Conservation (phyloP, 495 filamentous ascomycete genomes). For the Penicillium argentinense region DNA sequence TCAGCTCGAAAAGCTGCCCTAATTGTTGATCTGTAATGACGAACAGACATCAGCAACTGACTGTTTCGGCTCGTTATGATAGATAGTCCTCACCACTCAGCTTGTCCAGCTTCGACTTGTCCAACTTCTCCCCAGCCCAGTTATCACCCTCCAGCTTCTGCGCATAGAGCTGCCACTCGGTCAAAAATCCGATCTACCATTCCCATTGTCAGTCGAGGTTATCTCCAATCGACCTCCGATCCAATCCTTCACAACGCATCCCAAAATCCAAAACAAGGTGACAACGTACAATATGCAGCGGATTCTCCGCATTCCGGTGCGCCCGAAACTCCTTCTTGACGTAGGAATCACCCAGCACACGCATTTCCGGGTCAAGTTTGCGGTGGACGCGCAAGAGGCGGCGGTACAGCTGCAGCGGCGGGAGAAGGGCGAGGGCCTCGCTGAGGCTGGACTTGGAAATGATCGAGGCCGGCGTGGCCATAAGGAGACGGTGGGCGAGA, state of each 20-base stretch:
- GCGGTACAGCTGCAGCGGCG: slow-evolving; percentile 88
- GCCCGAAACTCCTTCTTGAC: slow-evolving; percentile 87
- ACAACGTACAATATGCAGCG: slow-evolving; percentile 76
- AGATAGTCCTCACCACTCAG: slow-evolving; percentile 97
- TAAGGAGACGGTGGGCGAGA: slow-evolving; percentile 36
- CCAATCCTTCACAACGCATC: neutral
- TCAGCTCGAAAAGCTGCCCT: slow-evolving; percentile 89
- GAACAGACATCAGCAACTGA: no score
- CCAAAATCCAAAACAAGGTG: neutral
- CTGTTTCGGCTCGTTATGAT: no score
- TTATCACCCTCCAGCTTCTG: slow-evolving; percentile 83
- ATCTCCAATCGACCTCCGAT: neutral
- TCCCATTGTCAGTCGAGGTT: slow-evolving; percentile 10
- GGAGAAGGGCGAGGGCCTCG: slow-evolving; percentile 74
- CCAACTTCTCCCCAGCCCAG: slow-evolving; percentile 78
- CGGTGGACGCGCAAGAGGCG: slow-evolving; percentile 84
- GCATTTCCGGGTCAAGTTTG: slow-evolving; percentile 70
- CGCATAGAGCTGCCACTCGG: slow-evolving; percentile 94
- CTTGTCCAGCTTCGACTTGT: slow-evolving; percentile 77
- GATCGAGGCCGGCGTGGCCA: slow-evolving; percentile 46
- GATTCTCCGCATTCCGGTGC: slow-evolving; percentile 82
- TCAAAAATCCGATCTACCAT: slow-evolving; percentile 84
- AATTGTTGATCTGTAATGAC: slow-evolving; percentile 76
- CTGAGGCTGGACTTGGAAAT: slow-evolving; percentile 52
- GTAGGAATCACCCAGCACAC: slow-evolving; percentile 85